A percentile compares a stretch with the other conserved stretches of the same genome.
Conservation (phyloP, 257 asterid species). For the Capsicum baccatum region DNA sequence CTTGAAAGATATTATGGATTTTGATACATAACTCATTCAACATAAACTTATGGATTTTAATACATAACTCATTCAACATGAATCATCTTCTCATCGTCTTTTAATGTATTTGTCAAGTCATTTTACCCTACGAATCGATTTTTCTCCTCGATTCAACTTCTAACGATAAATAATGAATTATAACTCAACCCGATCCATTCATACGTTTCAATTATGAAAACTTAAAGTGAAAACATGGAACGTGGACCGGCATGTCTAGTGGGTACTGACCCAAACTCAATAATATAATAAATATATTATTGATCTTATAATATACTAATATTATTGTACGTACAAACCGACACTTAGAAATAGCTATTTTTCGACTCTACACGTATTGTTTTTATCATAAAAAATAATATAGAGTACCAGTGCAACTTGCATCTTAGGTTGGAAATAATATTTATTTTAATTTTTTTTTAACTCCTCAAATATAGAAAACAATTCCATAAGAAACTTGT, state of each 20-base stretch:
- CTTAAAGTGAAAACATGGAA: neutral
- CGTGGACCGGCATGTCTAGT: neutral
- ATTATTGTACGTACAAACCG: neutral
- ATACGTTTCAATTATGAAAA: neutral
- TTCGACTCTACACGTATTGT: neutral
- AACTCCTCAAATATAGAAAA: too few species aligned
- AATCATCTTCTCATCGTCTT: too few species aligned
- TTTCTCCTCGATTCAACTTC: neutral
- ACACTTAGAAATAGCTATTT: neutral
- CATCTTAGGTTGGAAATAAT: too few species aligned
- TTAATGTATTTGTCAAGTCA: too few species aligned
- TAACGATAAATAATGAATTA: neutral
- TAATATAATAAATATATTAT: neutral
- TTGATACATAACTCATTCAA: neutral
- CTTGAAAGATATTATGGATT: neutral
- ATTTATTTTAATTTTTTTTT: too few species aligned
- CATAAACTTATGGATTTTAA: neutral
- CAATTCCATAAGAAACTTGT: too few species aligned
- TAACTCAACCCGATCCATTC: neutral
- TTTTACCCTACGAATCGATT: neutral
- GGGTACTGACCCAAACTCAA: constrained; percentile 7
- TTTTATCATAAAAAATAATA: neutral
- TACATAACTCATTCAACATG: neutral
- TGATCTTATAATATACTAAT: neutral
- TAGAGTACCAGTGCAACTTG: too few species aligned